These are phyloP conservation scores for Berberis vulgaris DNA, from an alignment of 164 flowering plant species.

Conservation along the genomic window DNA sequence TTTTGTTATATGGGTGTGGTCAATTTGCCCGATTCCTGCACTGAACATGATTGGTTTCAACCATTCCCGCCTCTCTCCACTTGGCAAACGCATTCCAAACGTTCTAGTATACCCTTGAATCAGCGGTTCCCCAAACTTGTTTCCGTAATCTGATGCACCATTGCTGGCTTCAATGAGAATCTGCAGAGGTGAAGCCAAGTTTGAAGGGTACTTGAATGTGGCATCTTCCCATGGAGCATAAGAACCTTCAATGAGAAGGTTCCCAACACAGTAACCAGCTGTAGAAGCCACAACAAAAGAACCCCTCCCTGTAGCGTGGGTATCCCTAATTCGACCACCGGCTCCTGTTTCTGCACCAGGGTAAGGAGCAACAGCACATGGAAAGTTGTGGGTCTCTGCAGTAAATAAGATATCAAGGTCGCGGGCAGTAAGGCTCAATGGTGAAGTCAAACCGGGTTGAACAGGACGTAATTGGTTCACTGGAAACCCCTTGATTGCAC, in stretches of 20 bases:
- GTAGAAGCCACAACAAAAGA: constrained; percentile 86
- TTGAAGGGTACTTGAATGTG: constrained; percentile 68
- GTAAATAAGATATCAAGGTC: constrained; percentile 85
- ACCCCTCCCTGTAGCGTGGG: constrained; percentile 95
- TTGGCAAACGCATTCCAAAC: constrained; percentile 90
- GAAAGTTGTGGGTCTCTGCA: constrained; percentile 97
- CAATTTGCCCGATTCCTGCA: constrained; percentile 92
- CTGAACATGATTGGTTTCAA: constrained; percentile 96
- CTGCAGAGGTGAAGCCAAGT: constrained; percentile 81
- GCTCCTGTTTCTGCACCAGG: constrained; percentile 99
- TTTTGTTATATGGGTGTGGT: constrained; percentile 70
- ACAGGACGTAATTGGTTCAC: constrained; percentile 58
- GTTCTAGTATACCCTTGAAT: constrained; percentile 91
- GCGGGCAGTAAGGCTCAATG: constrained; percentile 24
- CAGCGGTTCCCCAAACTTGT: constrained; percentile 94
- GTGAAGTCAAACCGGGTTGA: constrained; percentile 58
- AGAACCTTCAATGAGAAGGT: constrained; percentile 75
- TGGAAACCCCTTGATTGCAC: constrained; percentile 78
- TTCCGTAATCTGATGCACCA: constrained; percentile 97
- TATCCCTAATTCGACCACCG: constrained; percentile 96
- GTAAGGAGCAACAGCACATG: constrained; percentile 96
- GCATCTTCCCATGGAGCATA: constrained; percentile 95
- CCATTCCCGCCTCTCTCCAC: constrained; percentile 92
- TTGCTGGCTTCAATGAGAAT: constrained; percentile 91
- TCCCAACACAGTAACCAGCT: constrained; percentile 95